Conservation (phyloP, 1,284 basidiomycete genomes). For the Inonotus hispidus region DNA sequence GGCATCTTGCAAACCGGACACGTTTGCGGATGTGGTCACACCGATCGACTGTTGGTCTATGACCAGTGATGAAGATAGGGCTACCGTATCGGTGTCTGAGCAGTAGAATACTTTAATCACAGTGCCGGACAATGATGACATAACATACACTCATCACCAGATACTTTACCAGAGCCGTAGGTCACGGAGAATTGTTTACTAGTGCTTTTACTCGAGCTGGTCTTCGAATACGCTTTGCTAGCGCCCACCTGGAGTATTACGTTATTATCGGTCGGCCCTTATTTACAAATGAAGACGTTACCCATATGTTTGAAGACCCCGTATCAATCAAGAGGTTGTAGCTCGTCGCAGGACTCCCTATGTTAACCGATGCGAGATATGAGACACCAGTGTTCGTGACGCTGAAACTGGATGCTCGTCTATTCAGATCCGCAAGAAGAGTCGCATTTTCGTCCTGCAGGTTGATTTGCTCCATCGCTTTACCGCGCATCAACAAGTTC, state of each 20-base stretch:
- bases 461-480: not conserved
- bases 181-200: slow-evolving; percentile 11
- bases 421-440: not conserved
- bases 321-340: slow-evolving; percentile 18
- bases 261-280: not conserved
- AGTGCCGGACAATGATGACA: not conserved
- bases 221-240: slow-evolving; percentile 15
- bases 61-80: slow-evolving; percentile 22
- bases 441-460: not conserved
- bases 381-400: slow-evolving; percentile 14
- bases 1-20: slow-evolving; percentile 30
- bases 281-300: slow-evolving; percentile 4
- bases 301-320: slow-evolving; percentile 25
- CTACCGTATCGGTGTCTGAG: slow-evolving; percentile 25
- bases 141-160: slow-evolving; percentile 12
- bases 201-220: slow-evolving; percentile 19
- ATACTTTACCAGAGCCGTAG: slow-evolving; percentile 19
- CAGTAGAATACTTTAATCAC: slow-evolving; percentile 5
- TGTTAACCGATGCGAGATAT: slow-evolving; percentile 15
- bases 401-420: not conserved
- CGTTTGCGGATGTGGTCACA: slow-evolving; percentile 29
- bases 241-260: slow-evolving; percentile 26
- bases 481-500: slow-evolving; percentile 2
- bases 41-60: slow-evolving; percentile 34
- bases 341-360: slow-evolving; percentile 19